These are phyloP conservation scores for Pseudocercospora cruenta DNA, from an alignment of 2,329 filamentous ascomycete species.

Conservation along the genomic window DNA sequence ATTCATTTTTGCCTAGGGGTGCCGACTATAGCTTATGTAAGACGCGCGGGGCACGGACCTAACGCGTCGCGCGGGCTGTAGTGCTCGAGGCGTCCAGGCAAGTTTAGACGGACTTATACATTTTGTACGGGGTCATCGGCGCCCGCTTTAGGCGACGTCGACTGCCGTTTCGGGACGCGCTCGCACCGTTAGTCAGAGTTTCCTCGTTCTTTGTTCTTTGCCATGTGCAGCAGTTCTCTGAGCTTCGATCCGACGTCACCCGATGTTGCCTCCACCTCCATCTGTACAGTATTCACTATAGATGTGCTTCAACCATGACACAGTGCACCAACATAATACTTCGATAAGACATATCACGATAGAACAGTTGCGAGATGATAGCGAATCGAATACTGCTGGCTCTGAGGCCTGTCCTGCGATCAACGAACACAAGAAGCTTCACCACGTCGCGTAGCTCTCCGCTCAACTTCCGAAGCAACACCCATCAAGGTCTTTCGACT, in stretches of 20 bases:
- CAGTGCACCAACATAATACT: neutral
- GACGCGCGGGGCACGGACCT: no score
- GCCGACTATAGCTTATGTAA: no score
- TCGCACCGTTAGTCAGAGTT: no score
- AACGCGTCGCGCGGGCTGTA: no score
- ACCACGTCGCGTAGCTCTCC: neutral
- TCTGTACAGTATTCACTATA: neutral
- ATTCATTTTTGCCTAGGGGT: no score
- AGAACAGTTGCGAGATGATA: neutral
- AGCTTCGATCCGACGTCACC: neutral
- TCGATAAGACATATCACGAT: neutral
- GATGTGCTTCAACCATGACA: neutral
- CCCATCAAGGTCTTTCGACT: neutral
- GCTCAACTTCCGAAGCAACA: neutral
- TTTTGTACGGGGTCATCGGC: no score
- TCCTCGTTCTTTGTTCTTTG: no score
- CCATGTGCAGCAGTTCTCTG: neutral
- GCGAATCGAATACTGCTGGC: conserved; percentile 1
- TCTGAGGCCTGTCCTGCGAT: neutral
- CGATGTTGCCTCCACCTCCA: neutral
- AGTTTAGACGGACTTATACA: no score
- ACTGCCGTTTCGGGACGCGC: no score
- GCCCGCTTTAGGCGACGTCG: no score
- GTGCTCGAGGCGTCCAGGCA: no score
- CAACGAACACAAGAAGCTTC: neutral